Conservation (phyloP, 345 rosid species). For the Bruguiera parviflora region DNA sequence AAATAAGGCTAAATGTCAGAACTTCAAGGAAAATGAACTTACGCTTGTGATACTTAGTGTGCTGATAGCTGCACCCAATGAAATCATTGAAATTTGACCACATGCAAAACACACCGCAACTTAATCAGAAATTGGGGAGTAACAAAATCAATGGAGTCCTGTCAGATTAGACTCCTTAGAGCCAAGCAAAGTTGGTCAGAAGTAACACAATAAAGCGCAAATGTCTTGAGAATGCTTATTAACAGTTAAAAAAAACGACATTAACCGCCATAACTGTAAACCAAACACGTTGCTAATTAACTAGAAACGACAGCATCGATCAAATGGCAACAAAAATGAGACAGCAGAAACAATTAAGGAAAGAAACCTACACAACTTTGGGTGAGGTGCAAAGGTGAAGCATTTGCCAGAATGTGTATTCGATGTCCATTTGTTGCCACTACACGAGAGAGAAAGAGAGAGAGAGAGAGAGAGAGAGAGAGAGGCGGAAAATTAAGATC, state of each 20-base stretch:
- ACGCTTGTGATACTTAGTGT: constrained; percentile 99
- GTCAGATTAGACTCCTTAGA: too few species aligned
- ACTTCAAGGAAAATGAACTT: constrained; percentile 37
- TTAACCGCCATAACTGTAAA: too few species aligned
- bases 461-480: too few species aligned
- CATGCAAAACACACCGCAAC: constrained; percentile 49
- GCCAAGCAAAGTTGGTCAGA: too few species aligned
- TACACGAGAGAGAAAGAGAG: constrained; percentile 12
- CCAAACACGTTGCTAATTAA: too few species aligned
- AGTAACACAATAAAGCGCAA: too few species aligned
- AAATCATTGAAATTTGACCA: constrained; percentile 22
- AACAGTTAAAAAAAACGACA: too few species aligned
- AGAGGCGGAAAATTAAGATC: too few species aligned
- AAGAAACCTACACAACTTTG: constrained; percentile 82
- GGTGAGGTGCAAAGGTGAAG: constrained; percentile 96
- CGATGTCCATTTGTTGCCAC: constrained; percentile 99
- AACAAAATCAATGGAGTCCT: constrained; percentile 1
- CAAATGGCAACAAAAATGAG: background rate
- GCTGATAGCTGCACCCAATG: constrained; percentile 82
- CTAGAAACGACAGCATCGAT: too few species aligned
- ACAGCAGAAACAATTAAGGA: background rate
- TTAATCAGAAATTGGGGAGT: constrained; percentile 29
- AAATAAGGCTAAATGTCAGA: background rate
- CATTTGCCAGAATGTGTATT: constrained; percentile 99
- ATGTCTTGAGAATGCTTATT: too few species aligned